Base-by-base conservation (phyloP, 805 yeast genomes). In the Alloascoidea hylecoeti region DNA sequence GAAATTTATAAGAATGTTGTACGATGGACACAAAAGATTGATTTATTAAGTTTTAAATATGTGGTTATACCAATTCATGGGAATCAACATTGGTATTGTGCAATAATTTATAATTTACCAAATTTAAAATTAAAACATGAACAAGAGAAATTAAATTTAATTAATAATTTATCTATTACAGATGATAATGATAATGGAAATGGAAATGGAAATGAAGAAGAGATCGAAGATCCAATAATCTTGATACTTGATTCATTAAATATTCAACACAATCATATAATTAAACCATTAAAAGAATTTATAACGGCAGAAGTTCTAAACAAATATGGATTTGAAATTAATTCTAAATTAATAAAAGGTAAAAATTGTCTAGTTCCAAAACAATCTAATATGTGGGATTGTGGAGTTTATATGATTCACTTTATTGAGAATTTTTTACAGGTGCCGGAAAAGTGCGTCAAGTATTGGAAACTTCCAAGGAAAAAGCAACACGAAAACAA, bases 371-470 rank as follows among this genome's bases (percentile, higher is more conserved):
- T 58, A 4, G 86, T 81, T 2, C 85, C 88, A 1, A 73, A 66
- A 43, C 94, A 82, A 47, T 72, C 74, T 23, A 82, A 82, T 51
- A 77, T 78, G 58, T 79, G 79, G 50, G 94, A 82, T 49, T 82
- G 94, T 58, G 94, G 94, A 3, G 67, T 82, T 17, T 92, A 82
- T 56, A 84, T 82, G 1, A 77, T 82, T 9, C 69, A 70, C 46
- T 81, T 80, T 46, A 65, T 75, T 3, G 58, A 61, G 41, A 71
- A 66, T 44, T 77, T 80, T 56, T 60, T 76, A 33, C 57, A 61
- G 16, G 57, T 68, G 23, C 70, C 73, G 0, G 46, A 47, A 0
- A 61, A 53, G 15, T 75, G 81, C 36, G 58, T 70, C 35, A 23
- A 23, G 9, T n/a, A 9, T 9, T 23, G 30, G 30, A 23, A n/a